Base-by-base conservation (phyloP, 1,284 basidiomycete genomes). In the Golubevia sp. region DNA sequence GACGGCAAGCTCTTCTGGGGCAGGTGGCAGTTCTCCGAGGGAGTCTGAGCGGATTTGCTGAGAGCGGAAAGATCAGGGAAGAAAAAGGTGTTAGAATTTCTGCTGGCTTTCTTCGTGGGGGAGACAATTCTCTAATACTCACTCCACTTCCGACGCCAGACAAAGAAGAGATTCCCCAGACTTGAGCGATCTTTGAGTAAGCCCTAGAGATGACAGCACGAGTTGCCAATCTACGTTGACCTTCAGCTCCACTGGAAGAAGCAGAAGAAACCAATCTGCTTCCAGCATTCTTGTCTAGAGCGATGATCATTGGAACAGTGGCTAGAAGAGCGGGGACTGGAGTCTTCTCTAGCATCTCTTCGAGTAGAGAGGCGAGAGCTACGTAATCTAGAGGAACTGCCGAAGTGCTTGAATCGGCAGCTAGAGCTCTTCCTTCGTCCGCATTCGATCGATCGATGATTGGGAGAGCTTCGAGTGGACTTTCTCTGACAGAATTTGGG, bases 221-320 rank as follows among this genome's bases (percentile, higher is more conserved):
- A 27, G 67, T 66, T 2, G 75, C 67, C 6, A 67, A 30, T 2
- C 69, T 64, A 26, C 69, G 62, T 44, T 44, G 38, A 44, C 38
- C 38, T 44, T 44, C 38, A 44, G 38, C 38, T 13, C 13, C 11
- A 18, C 18, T 44, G 11, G 38, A 44, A 13, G 38, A 44, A 44
- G 38, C 11, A 44, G 38, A 44, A 44, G 38, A 44, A 1, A 87
- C 76, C 48, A 87, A 62, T 76, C 84, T 71, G 74, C 85, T 68
- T 4, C 83, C 82, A 1, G 88, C 87, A 44, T 88, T 88, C 4
- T 79, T 84, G 70, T 93, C 90, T 49, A 97, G 84, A 0, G 91
- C 89, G 30, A 93, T 80, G 48, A 98, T 84, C 91, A 96, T 94
- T 1, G 95, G 94, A 34, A 93, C 86, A 27, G 92, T 90, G 0